Conservation (phyloP, 371 early-diverging fungal genomes). For the Rhizomucor miehei region DNA sequence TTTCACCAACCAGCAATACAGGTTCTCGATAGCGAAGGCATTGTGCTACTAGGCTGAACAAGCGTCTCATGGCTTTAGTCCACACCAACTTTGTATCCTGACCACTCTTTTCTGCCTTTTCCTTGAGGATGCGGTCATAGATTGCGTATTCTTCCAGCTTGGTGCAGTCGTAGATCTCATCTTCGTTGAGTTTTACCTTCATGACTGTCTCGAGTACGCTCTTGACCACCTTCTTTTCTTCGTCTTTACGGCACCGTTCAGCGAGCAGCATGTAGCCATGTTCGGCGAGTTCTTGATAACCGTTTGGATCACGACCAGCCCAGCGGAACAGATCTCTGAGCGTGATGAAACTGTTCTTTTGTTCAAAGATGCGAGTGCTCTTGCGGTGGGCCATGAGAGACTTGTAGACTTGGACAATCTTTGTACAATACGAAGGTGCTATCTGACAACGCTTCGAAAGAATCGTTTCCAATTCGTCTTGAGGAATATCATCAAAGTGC, state of each 20-base stretch:
- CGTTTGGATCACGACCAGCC: slow-evolving; percentile 85
- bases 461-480: slow-evolving; percentile 86
- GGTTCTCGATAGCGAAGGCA: slow-evolving; percentile 91
- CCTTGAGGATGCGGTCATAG: slow-evolving; percentile 27
- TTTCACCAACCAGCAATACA: slow-evolving; percentile 97
- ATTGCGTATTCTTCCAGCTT: slow-evolving; percentile 57
- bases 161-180: slow-evolving; percentile 62
- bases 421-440: slow-evolving; percentile 88
- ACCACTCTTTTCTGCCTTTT: slow-evolving; percentile 19
- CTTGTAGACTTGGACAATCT: slow-evolving; percentile 87
- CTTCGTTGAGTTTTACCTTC: slow-evolving; percentile 66
- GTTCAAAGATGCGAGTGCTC: slow-evolving; percentile 88
- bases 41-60: slow-evolving; percentile 85
- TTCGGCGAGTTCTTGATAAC: slow-evolving; percentile 82
- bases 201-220: slow-evolving; percentile 84
- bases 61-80: slow-evolving; percentile 93
- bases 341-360: slow-evolving; percentile 92
- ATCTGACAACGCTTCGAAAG: slow-evolving; percentile 81
- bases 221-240: slow-evolving; percentile 83
- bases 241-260: slow-evolving; percentile 85
- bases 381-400: slow-evolving; percentile 79
- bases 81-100: slow-evolving; percentile 73
- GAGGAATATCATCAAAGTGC: slow-evolving; percentile 94
- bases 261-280: slow-evolving; percentile 96
- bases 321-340: slow-evolving; percentile 99